phyloP scores from a whole-genome alignment of 371 early-diverging fungal genomes.

The Quaeritorhiza haematococci region DNA sequence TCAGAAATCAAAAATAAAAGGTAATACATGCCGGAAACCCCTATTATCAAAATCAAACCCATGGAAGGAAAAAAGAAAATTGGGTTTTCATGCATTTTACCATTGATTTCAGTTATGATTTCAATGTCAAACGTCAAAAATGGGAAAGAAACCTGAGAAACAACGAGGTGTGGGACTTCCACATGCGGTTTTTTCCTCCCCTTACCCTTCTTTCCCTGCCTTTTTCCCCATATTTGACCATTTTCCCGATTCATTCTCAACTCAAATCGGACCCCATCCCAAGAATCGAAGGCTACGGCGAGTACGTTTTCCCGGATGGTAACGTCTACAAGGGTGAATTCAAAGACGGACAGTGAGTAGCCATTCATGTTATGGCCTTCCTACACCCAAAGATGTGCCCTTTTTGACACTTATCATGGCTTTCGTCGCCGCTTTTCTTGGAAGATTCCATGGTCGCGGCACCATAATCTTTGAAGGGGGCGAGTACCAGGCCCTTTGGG shows the following conservation, averaged over 20 bases:
- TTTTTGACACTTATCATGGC: no score
- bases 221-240: no score
- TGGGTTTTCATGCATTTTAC: neutral
- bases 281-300: constrained; percentile 46
- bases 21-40: no score
- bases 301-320: constrained; percentile 40
- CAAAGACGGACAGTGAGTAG: constrained; percentile 42
- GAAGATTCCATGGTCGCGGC: constrained; percentile 44
- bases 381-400: no score
- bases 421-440: neutral
- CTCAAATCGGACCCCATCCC: no score
- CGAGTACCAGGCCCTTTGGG: constrained; percentile 39
- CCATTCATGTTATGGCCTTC: neutral
- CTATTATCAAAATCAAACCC: no score
- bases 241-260: no score
- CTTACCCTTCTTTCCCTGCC: neutral
- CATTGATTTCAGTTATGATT: neutral
- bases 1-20: constrained; percentile 24
- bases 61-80: no score
- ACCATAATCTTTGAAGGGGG: constrained; percentile 44
- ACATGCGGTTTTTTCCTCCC: neutral
- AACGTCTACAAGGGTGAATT: constrained; percentile 42
- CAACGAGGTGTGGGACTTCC: no score
- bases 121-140: no score
- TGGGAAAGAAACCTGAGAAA: no score